These are phyloP conservation scores for Spathaspora sp. DNA, from an alignment of 805 yeast species.

Conservation along the genomic window DNA sequence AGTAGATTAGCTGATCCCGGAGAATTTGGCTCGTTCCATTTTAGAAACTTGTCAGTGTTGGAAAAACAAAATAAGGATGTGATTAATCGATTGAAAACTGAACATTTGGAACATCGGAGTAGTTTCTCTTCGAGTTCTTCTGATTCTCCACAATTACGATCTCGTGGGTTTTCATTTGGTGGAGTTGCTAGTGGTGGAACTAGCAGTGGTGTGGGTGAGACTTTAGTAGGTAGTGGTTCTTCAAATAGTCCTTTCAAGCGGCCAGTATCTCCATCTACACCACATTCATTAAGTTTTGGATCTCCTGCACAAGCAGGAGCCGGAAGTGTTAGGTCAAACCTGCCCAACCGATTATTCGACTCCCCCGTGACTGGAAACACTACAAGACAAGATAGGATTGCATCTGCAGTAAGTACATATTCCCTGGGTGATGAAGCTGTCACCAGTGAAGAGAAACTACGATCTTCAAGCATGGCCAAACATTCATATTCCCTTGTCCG, in stretches of 20 bases:
- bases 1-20: constrained; percentile 66
- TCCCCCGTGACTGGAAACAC: constrained; percentile 8
- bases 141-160: constrained; percentile 34
- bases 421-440: constrained; percentile 28
- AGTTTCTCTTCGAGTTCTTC: constrained; percentile 48
- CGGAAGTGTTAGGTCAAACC: constrained; percentile 14
- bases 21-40: constrained; percentile 91
- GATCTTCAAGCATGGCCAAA: constrained; percentile 4
- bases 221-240: background rate
- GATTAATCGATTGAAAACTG: constrained; percentile 79
- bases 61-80: constrained; percentile 94
- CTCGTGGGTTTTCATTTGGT: constrained; percentile 32
- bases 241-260: constrained; percentile 36
- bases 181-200: constrained; percentile 9
- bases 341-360: constrained; percentile 24
- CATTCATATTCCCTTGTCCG: constrained; percentile 1
- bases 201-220: too few species aligned
- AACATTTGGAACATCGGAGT: constrained; percentile 62
- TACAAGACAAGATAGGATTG: constrained; percentile 32
- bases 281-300: background rate
- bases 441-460: constrained; percentile 2
- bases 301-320: constrained; percentile 1
- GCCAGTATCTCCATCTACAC: constrained; percentile 40
- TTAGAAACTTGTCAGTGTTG: constrained; percentile 81
- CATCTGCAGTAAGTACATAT: constrained; percentile 27